Base-by-base conservation (phyloP, 352 stramenopile genomes). In the Globisporangium recalcitrans region DNA sequence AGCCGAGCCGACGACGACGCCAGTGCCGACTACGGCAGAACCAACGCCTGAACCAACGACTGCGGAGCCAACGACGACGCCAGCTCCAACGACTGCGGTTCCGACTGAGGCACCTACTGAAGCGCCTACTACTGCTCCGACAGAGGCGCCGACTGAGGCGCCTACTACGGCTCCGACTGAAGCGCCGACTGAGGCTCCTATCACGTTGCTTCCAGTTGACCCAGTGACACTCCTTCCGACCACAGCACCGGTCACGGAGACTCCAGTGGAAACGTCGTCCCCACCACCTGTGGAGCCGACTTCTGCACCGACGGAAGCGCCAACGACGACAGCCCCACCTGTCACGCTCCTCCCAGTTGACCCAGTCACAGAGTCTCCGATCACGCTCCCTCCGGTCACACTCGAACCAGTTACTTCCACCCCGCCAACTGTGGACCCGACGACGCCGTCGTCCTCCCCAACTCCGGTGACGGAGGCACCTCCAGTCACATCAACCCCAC, bases 391-490 rank as follows among this genome's bases (percentile, higher is more conserved):
- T 46, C 38, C 38, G 14, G 38, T 46, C 16, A 46, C 38, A 19
- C 5, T 9, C 16, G 38, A 46, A 46, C 38, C 38, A 46, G 38
- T 46, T 16, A 46, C 38, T 46, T 46, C 38, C 5, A 46, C 10
- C 38, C 38, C 38, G 4, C 38, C 38, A 21, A 21, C 11, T n/a
- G 38, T 46, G 38, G 38, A 46, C 14, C 38, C 38, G 38, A 46
- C 38, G 1, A 46, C 38, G 38, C 38, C 38, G 7, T 4, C 16
- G 3, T 21, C 38, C 0, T 46, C 38, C 21, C 38, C 38, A 1
- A 60, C 65, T 7, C 69, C 69, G 6, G 67, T 47, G 1, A 65
- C 60, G 8, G 55, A 62, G 16, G 38, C 62, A 13, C 63, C 65
- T 6, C 10, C 38, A 42, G 36, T 42, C 14, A 38, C 32, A 16